Percentiles rank a stretch among this genome's conserved stretches.
These are phyloP conservation scores for Evansstolkia leycettana DNA, from an alignment of 495 filamentous ascomycete species.

Conservation along the genomic window DNA sequence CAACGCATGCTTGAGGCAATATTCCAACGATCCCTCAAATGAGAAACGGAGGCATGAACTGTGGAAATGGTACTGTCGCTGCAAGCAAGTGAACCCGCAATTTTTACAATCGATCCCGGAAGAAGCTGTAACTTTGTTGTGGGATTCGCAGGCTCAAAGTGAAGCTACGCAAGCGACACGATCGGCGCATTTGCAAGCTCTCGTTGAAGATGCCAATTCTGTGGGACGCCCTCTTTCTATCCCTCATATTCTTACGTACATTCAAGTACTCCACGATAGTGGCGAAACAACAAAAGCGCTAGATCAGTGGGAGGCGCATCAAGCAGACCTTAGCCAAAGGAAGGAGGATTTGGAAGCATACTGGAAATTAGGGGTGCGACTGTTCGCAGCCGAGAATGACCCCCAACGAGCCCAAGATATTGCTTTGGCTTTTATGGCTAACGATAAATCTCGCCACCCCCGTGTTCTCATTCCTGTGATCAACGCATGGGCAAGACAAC, in stretches of 20 bases:
- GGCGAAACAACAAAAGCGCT: conserved; percentile 48
- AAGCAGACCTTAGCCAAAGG: conserved; percentile 36
- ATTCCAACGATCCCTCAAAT: conserved; percentile 12
- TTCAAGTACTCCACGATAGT: conserved; percentile 49
- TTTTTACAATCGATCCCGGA: conserved; percentile 25
- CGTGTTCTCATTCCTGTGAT: conserved; percentile 60
- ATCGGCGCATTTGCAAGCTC: conserved; percentile 43
- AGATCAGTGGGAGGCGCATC: conserved; percentile 50
- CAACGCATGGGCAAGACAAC: conserved; percentile 19
- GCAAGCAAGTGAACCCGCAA: conserved; percentile 24
- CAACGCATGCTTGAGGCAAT: conserved; percentile 14
- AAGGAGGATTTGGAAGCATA: conserved; percentile 42
- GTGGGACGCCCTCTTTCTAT: conserved; percentile 38
- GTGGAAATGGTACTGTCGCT: conserved; percentile 35
- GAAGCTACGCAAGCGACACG: conserved; percentile 27
- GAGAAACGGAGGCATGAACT: conserved; percentile 32
- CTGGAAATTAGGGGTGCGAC: conserved; percentile 56
- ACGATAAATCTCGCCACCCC: conserved; percentile 34
- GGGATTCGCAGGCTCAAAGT: conserved; percentile 34
- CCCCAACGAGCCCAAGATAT: conserved; percentile 51
- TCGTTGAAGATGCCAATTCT: conserved; percentile 50
- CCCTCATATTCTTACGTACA: conserved; percentile 48
- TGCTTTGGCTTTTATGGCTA: conserved; percentile 43
- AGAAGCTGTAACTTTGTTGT: conserved; percentile 27
- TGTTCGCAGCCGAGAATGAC: conserved; percentile 48